Evolutionary conservation across 352 stramenopile genomes (phyloP).

Genomic region (Hyaloperonospora arabidopsidis): DNA sequence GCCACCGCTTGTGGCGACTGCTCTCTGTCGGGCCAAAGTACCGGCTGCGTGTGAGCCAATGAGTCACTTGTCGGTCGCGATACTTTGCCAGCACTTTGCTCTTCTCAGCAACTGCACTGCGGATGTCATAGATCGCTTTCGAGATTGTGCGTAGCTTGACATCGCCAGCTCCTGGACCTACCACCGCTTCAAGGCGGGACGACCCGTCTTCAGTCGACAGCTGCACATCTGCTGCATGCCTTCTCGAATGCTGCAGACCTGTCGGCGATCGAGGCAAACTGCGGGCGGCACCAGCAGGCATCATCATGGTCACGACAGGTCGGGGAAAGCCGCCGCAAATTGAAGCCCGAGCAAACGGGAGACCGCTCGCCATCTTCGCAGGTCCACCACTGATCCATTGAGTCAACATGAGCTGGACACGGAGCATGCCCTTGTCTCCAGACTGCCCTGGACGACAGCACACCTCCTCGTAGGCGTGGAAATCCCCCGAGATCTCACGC

Average conservation of each 20-base stretch:
- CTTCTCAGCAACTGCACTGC: slow-evolving; percentile 49
- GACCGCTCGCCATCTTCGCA: slow-evolving; percentile 5
- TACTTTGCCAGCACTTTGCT: slow-evolving; percentile 45
- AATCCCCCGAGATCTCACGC: slow-evolving; percentile 40
- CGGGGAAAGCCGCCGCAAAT: slow-evolving; percentile 27
- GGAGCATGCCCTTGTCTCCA: slow-evolving; percentile 18
- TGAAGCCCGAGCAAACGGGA: slow-evolving; percentile 20
- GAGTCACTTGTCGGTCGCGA: slow-evolving; percentile 42
- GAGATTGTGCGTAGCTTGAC: slow-evolving; percentile 71
- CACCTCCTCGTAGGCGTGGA: slow-evolving; percentile 55
- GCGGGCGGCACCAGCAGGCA: slow-evolving; percentile 14
- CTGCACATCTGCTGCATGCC: slow-evolving; percentile 41
- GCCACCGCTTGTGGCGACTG: slow-evolving; percentile 69
- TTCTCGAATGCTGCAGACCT: slow-evolving; percentile 19
- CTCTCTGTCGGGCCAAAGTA: slow-evolving; percentile 77
- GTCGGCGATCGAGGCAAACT: slow-evolving; percentile 21
- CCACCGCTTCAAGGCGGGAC: slow-evolving; percentile 9
- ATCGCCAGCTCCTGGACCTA: slow-evolving; percentile 27
- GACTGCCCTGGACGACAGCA: slow-evolving; percentile 16
- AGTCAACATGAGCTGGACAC: slow-evolving; percentile 16
- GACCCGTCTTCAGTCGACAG: slow-evolving; percentile 44
- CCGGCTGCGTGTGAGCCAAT: slow-evolving; percentile 55
- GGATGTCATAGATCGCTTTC: slow-evolving; percentile 68
- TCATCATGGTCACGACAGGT: slow-evolving; percentile 23
- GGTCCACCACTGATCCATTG: slow-evolving; percentile 19